Conservation (phyloP, 257 asterid species). For the Ajuga chamaepitys region DNA sequence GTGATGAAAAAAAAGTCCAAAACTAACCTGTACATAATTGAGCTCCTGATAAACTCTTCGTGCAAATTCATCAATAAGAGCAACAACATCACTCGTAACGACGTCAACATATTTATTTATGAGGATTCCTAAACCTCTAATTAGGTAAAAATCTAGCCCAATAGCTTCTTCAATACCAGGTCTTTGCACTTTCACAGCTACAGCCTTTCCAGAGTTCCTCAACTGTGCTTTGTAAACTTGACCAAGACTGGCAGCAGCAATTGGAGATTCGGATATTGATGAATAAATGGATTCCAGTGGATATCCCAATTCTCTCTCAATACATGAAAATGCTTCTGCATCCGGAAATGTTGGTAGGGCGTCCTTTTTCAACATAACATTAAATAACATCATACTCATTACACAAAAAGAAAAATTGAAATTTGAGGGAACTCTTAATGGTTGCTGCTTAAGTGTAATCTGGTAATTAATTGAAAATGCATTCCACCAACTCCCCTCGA, state of each 20-base stretch:
- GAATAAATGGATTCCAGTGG: slow-evolving; percentile 76
- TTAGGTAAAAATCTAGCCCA: slow-evolving; percentile 84
- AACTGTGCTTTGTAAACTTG: slow-evolving; percentile 95
- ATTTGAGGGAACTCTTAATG: not conserved
- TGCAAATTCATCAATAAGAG: slow-evolving; percentile 94
- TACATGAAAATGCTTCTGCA: slow-evolving; percentile 83
- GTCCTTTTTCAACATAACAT: slow-evolving; percentile 50
- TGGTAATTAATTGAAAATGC: not conserved
- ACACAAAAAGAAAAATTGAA: not conserved
- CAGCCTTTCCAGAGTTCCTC: slow-evolving; percentile 76
- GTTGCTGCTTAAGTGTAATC: not conserved
- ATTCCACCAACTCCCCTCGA: not conserved
- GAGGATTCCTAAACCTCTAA: slow-evolving; percentile 78
- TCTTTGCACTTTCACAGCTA: slow-evolving; percentile 98
- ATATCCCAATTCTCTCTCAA: slow-evolving; percentile 79
- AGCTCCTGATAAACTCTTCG: slow-evolving; percentile 97
- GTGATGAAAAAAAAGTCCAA: slow-evolving; percentile 1
- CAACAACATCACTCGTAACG: slow-evolving; percentile 77
- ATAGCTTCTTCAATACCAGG: slow-evolving; percentile 96
- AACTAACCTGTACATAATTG: slow-evolving; percentile 89
- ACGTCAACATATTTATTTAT: slow-evolving; percentile 73
- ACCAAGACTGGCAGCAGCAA: slow-evolving; percentile 99
- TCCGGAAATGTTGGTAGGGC: slow-evolving; percentile 99
- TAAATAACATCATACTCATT: not conserved
- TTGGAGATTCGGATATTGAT: slow-evolving; percentile 82